phyloP scores from a whole-genome alignment of 2,329 filamentous ascomycete species.

The Monosporascus sp. region DNA sequence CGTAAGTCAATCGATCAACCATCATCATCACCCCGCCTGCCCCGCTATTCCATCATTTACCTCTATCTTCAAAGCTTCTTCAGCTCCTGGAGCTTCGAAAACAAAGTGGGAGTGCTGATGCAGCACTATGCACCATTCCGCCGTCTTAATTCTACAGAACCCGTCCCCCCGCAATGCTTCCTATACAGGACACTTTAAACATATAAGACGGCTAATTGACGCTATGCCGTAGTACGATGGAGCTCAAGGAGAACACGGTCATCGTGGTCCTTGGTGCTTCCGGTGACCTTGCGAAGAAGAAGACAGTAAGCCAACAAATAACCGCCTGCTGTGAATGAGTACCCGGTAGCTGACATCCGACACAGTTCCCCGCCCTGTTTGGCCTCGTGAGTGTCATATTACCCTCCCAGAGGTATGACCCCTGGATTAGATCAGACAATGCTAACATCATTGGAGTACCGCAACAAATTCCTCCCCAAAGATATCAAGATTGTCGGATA shows the following conservation, averaged over 20 bases:
- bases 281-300: constrained; percentile 98
- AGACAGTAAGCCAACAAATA: constrained; percentile 67
- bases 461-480: constrained; percentile 97
- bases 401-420: background rate
- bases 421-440: background rate
- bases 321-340: constrained; percentile 3
- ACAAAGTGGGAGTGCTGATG: background rate
- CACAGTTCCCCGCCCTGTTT: constrained; percentile 90
- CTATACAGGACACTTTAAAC: background rate
- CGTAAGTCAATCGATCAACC: constrained; percentile 21
- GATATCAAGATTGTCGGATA: constrained; percentile 97
- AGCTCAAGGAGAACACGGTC: constrained; percentile 97
- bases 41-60: constrained; percentile 26
- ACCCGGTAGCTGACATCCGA: constrained; percentile 25
- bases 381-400: constrained; percentile 69
- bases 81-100: constrained; percentile 6
- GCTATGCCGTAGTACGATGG: constrained; percentile 60
- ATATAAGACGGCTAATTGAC: constrained; percentile 15
- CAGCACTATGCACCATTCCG: constrained; percentile 14
- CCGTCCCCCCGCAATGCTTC: background rate
- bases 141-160: background rate
- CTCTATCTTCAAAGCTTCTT: constrained; percentile 9
- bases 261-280: constrained; percentile 96
- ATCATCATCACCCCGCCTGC: constrained; percentile 19
- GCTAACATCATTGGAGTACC: constrained; percentile 58